Base-by-base conservation (phyloP, 352 stramenopile genomes). In the Phytophthora megakarya region DNA sequence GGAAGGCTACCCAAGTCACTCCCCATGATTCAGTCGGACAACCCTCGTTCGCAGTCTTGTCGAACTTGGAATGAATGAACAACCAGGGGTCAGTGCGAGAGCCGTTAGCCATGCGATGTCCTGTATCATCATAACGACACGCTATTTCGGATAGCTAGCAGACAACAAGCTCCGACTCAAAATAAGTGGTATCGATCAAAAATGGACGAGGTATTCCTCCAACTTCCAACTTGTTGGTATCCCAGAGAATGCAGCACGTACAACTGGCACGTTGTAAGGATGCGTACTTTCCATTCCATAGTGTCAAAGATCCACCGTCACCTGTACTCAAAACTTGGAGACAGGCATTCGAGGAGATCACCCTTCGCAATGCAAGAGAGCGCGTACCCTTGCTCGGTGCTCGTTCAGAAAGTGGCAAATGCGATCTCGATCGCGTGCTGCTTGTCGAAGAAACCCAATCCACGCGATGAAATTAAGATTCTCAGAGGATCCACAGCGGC, bases 391-490 rank as follows among this genome's bases (percentile, higher is more conserved):
- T 35, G 54, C 33, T 56, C 55, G 46, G 30, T 48, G n/a, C 6
- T 73, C 7, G 58, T 38, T 39, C 58, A 33, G 10, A 48, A 72
- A 43, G 51, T 66, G 30, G 6, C 26, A n/a, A 40, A 25, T 44
- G 21, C 37, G 23, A 23, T 72, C 25, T 65, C 42, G 10, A 42
- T 10, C 30, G 42, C 37, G 16, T 67, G 68, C 35, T 73, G 58
- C 47, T 73, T 65, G 16, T 55, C 30, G 22, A 54, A 22, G 30
- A 65, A 65, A 42, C 26, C 48, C 25, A 39, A 40, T 25, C 18
- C 23, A 39, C 64, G 64, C 16, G 58, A 76, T 39, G 59, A 70
- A n/a, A 26, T 73, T 3, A 76, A 76, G 38, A 19, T 35, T 10
- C 35, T 26, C 22, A 62, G 45, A 53, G 57, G 42, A 39, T 44